Percentiles rank a stretch among this genome's conserved stretches.
These are phyloP conservation scores for Ambrosiella beaveri DNA, from an alignment of 2,329 filamentous ascomycete genomes.

Conservation along the genomic window DNA sequence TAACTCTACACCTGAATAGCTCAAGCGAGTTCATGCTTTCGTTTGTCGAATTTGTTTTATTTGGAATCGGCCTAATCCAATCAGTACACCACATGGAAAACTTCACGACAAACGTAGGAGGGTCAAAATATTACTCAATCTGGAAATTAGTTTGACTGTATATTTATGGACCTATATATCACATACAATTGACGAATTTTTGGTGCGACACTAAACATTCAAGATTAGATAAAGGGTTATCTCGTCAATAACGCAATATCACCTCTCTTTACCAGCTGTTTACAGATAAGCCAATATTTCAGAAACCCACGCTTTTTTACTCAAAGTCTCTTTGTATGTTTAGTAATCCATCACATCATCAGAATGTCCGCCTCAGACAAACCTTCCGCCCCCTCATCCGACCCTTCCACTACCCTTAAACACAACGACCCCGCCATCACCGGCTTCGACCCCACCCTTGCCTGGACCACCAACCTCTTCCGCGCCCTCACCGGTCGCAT, in stretches of 20 bases:
- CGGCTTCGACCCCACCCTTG: slow-evolving; percentile 42
- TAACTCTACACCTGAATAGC: too few relatives aligned
- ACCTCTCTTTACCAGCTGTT: neutral
- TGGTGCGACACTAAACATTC: neutral
- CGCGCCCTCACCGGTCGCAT: slow-evolving; percentile 59
- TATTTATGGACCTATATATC: neutral
- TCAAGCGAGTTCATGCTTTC: too few relatives aligned
- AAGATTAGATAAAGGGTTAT: neutral
- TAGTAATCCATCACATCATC: neutral
- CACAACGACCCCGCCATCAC: slow-evolving; percentile 43
- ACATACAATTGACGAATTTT: neutral
- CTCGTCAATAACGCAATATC: neutral
- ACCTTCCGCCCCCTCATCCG: slow-evolving; percentile 1
- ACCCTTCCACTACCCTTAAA: slow-evolving; percentile 21
- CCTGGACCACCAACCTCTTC: slow-evolving; percentile 74
- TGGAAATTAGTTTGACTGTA: neutral
- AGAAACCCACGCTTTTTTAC: too few relatives aligned
- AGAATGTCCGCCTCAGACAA: slow-evolving; percentile 4
- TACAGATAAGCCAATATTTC: too few relatives aligned
- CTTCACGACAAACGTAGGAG: neutral
- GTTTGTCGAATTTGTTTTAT: too few relatives aligned
- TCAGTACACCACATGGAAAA: too few relatives aligned
- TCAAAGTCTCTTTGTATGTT: neutral
- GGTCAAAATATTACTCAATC: neutral
- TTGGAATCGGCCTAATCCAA: too few relatives aligned